phyloP scores from a whole-genome alignment of 495 filamentous ascomycete genomes.

The Penicillium egyptiacum region DNA sequence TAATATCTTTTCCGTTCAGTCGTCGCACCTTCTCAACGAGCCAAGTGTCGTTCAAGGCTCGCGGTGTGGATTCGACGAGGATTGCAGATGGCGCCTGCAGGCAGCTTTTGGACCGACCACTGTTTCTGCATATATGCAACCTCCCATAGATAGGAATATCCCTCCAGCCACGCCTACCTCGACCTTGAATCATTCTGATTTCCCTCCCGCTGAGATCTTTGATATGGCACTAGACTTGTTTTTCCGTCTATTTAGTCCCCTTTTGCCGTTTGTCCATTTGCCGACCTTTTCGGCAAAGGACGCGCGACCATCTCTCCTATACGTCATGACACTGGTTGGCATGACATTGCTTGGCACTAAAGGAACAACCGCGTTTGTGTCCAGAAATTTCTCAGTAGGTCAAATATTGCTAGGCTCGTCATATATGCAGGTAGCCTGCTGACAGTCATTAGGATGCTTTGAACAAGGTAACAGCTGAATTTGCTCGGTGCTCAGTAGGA shows the following conservation, averaged over 20 bases:
- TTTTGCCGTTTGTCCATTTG: conserved; percentile 53
- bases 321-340: conserved; percentile 54
- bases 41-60: conserved; percentile 36
- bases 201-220: conserved; percentile 54
- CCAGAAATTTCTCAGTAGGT: conserved; percentile 45
- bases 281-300: conserved; percentile 52
- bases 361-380: conserved; percentile 49
- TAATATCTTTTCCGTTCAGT: conserved; percentile 45
- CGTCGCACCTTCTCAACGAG: conserved; percentile 23
- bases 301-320: conserved; percentile 41
- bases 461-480: conserved; percentile 42
- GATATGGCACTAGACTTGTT: conserved; percentile 57
- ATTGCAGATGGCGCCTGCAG: conserved; percentile 47
- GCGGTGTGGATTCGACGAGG: conserved; percentile 50
- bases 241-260: conserved; percentile 51
- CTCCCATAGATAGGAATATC: conserved; percentile 24
- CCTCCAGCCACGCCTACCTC: conserved; percentile 29
- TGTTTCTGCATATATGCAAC: conserved; percentile 25
- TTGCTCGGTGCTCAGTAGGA: conserved; percentile 41
- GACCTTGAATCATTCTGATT: conserved; percentile 30
- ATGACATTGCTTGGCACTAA: conserved; percentile 52
- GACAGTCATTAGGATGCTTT: conserved; percentile 35
- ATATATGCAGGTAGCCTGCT: conserved; percentile 5
- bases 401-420: not conserved
- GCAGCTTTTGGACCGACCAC: conserved; percentile 35